These are phyloP conservation scores for Ilex paraguariensis DNA, from an alignment of 305 asterid species.

Conservation along the genomic window DNA sequence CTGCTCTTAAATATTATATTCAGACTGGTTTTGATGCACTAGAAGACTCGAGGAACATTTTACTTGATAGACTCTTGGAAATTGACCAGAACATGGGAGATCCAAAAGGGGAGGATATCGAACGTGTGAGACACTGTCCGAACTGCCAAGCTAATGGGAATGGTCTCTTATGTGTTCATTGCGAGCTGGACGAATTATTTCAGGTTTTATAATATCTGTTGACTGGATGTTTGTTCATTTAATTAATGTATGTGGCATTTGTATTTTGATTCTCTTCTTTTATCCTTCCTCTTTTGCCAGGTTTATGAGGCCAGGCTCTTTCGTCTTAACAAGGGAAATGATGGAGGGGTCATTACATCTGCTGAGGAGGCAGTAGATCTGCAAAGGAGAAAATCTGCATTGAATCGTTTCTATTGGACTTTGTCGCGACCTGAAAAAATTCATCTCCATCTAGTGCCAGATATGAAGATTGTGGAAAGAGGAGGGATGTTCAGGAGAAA, in stretches of 20 bases:
- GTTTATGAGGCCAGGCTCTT: conserved; percentile 94
- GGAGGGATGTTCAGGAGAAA: conserved; percentile 71
- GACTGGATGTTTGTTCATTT: conserved; percentile 1
- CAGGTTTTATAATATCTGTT: conserved; percentile 46
- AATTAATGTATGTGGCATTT: conserved; percentile 11
- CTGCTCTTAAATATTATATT: conserved; percentile 61
- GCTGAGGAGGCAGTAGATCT: conserved; percentile 84
- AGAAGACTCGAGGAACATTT: conserved; percentile 67
- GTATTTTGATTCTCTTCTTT: conserved; percentile 15
- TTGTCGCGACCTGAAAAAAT: conserved; percentile 59
- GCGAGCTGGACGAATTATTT: conserved; percentile 93
- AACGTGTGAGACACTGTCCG: conserved; percentile 78
- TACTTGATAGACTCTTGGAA: conserved; percentile 72
- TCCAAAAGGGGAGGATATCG: conserved; percentile 78
- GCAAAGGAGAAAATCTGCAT: conserved; percentile 76
- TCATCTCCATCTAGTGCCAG: conserved; percentile 36
- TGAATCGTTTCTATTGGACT: conserved; percentile 68
- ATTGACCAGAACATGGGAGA: conserved; percentile 79
- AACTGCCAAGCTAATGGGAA: conserved; percentile 67
- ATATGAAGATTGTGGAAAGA: conserved; percentile 56
- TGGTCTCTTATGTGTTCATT: conserved; percentile 83
- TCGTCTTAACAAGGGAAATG: conserved; percentile 69
- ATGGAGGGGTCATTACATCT: conserved; percentile 67
- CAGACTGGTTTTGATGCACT: conserved; percentile 87
- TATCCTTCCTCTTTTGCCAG: conserved; percentile 33